phyloP scores from a whole-genome alignment of 257 asterid species.

The Rhazya stricta region DNA sequence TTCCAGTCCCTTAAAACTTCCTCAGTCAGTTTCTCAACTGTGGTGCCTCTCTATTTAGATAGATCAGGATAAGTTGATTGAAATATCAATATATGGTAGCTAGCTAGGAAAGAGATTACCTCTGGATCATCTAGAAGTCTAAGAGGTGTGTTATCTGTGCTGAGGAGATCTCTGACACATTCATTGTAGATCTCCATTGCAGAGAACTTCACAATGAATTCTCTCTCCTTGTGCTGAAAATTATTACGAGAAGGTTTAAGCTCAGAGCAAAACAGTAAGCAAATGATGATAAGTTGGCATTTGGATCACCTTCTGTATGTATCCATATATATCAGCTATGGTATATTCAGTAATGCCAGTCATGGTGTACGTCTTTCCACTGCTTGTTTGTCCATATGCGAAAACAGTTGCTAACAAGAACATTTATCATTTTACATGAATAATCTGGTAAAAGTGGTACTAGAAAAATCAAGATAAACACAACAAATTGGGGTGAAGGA shows the following conservation, averaged over 20 bases:
- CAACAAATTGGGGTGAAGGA: constrained; percentile 4
- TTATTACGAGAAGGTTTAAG: constrained; percentile 14
- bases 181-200: constrained; percentile 97
- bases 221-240: constrained; percentile 74
- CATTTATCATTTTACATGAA: constrained; percentile 16
- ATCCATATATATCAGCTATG: constrained; percentile 70
- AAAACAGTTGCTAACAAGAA: constrained; percentile 71
- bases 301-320: constrained; percentile 59
- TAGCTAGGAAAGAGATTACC: constrained; percentile 35
- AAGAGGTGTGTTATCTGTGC: constrained; percentile 60
- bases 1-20: constrained; percentile 74
- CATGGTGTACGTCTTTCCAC: constrained; percentile 97
- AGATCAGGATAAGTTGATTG: background rate
- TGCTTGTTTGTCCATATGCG: constrained; percentile 97
- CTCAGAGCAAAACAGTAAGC: background rate
- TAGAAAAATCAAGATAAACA: background rate
- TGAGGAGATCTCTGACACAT: constrained; percentile 87
- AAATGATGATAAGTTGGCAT: background rate
- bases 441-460: background rate
- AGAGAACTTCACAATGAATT: constrained; percentile 67
- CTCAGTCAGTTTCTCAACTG: constrained; percentile 86
- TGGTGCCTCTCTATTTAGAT: constrained; percentile 68
- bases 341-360: constrained; percentile 86
- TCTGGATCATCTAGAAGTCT: constrained; percentile 94
- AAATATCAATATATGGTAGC: constrained; percentile 1